phyloP scores from a whole-genome alignment of 805 yeast genomes.

The Kazachstania taianensis region DNA sequence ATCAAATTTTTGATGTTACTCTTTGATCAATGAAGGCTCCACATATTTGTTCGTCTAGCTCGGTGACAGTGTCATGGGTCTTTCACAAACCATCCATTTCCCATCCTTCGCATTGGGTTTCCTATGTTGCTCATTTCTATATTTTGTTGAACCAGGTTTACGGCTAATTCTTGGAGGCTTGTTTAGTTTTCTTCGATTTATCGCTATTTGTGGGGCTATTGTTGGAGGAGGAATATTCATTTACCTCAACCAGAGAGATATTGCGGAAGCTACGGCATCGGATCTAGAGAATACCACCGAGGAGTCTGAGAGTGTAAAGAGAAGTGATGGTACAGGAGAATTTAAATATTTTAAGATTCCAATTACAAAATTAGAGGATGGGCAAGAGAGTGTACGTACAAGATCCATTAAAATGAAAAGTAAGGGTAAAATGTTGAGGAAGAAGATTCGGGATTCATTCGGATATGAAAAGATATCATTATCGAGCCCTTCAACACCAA shows the following conservation, averaged over 20 bases:
- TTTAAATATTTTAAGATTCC: slow-evolving; percentile 22
- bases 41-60: no score
- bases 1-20: no score
- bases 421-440: not conserved
- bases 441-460: not conserved
- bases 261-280: not conserved
- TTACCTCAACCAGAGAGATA: not conserved
- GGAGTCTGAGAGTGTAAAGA: no score
- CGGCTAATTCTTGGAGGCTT: slow-evolving; percentile 14
- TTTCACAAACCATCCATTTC: no score
- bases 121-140: slow-evolving; percentile 3
- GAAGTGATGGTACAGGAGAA: slow-evolving; percentile 8
- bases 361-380: slow-evolving; percentile 13
- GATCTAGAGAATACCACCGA: not conserved
- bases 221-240: slow-evolving; percentile 9
- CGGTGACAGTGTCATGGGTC: no score
- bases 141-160: slow-evolving; percentile 4
- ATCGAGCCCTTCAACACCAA: not conserved
- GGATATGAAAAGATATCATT: no score
- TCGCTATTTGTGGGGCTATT: slow-evolving; percentile 17
- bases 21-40: no score
- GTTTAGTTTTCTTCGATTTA: slow-evolving; percentile 14
- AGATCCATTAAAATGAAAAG: not conserved
- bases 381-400: not conserved
- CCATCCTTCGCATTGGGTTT: slow-evolving; percentile 7